Evolutionary conservation across 371 early-diverging fungal genomes (phyloP), one percentile per base, ranked within the genome.

Genomic region (Rhizopus arrhizus): DNA sequence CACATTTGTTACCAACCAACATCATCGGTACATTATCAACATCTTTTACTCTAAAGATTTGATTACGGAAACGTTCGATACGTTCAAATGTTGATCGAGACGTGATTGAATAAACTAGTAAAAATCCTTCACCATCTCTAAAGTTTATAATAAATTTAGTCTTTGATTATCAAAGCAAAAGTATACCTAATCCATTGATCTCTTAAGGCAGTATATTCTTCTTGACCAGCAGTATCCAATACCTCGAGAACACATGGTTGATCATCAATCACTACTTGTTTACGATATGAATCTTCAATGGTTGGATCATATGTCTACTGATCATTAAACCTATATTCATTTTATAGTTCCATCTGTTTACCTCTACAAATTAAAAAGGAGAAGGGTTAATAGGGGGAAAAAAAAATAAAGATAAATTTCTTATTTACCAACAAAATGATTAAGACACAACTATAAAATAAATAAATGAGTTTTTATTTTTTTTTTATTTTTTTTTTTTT

Each of bases 1-100:
- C 95, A 61, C 86, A 87, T 73, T 95, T 95, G 82, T 96, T 96
- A 49, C 95, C 97, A 15, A 97, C 90, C 33, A 97, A 76, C 76
- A 94, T 87, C 73, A 95, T 81, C 2, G 94, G 94, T 41, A 90
- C 85, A 66, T 87, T 82, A 42, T 89, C 87, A 60, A 82, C 78
- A 66, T 92, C 93, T 65, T 93, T 93, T 10, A 93, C 93, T 47
- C 92, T 84, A 62, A 82, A 77, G 56, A 93, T 92, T 72, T 93
- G 93, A 54, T 91, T 86, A 47, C 84, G 80, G 81, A 93, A 92
- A 50, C 85, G 80, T 66, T 85, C 84, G 49, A 93, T 84, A 29
- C 90, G 86, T 62, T 92, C 91, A 78, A 93, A 94, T 5, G 94
- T 88, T n/a, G 87, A 86, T 43, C 90, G 82, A 42, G 90, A 82